Base-by-base conservation (phyloP, 192 early-diverging fungal genomes). In the Gigaspora rosea region DNA sequence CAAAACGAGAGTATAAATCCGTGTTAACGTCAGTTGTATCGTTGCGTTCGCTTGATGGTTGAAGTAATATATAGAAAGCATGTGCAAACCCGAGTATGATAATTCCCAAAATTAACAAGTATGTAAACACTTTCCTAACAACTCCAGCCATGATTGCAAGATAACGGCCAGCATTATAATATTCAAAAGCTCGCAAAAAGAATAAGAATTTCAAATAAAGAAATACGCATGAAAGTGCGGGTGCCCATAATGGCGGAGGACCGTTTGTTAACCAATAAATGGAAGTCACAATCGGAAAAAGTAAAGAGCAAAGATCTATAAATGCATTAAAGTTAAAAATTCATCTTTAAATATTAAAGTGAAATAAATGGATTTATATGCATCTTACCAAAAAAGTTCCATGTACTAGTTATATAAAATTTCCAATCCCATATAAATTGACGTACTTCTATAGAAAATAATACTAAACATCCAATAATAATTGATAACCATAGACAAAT, bases 361-460 rank as follows among this genome's bases (percentile, higher is more conserved):
- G 33, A 62, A 62, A 32, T 3, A 20, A 11, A 33, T 16, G 11
- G 22, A 62, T 32, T 13, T 32, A 27, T 62, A 33, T 62, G 32
- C 20, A 62, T 41, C 7, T 41, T 62, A 62, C 59, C 59, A 27
- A 62, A 62, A 12, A 62, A 62, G 32, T 62, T 62, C 59, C 59
- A 62, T 3, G 32, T 2, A 32, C 32, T 32, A 32, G 20, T 27
- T 4, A 62, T 12, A 62, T 62, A 62, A 27, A 2, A 0, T 33
- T 1, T 33, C 9, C 2, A 12, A 1, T 35, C 9, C 27, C 32
- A 62, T 20, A 62, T 22, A 33, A 62, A 62, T 62, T 62, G 59
- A 13, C 32, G n/a, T 32, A 62, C 10, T 27, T 62, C 59, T 4
- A 10, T 12, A 12, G 22, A 3, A 11, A 62, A 32, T 32, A 13